Evolutionary conservation across 305 asterid species (phyloP), one percentile per base, ranked within the genome.

Genomic region (Rubia balearica): DNA sequence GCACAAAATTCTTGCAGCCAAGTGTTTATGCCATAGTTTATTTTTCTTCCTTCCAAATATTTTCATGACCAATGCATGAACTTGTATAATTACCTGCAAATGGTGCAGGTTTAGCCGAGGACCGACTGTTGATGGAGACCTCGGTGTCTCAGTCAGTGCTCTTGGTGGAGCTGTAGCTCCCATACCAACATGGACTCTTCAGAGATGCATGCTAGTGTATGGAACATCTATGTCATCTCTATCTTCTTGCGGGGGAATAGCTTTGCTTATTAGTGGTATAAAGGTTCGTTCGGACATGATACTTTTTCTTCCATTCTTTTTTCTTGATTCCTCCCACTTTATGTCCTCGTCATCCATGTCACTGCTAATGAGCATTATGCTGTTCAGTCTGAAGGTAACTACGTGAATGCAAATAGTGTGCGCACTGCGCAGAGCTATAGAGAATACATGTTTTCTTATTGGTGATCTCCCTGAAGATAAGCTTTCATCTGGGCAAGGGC

Each of bases 161-260:
- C 94, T 98, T 82, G 99, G 99, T 80, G 99, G 97, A 63, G 99
- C 99, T 75, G 83, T 94, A 82, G 96, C 99, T 79, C 97, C 99
- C 80, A 98, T 94, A 78, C 99, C 99, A 70, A 90, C 97, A 74
- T 94, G 99, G 99, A 94, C 98, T 79, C 99, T 94, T 80, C 98
- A 94, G 79, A 83, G 77, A 7, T 98, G 99, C 70, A 87, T 87
- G 98, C 90, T 94, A 77, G 91, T 94, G 99, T 91, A 91, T 73
- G 99, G 99, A 80, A 94, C 99, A 71, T 94, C 99, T 49, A 94
- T 94, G 99, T 82, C 99, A 74, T 94, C 99, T 72, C 99, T 98
- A 59, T 91, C 90, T 78, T 98, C 99, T 67, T 89, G 96, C 85
- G 99, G 99, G 67, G 99, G 97, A 80, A 89, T 87, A 68, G 98